phyloP scores from a whole-genome alignment of 306 rosid species.

The Acacia melanoxylon region DNA sequence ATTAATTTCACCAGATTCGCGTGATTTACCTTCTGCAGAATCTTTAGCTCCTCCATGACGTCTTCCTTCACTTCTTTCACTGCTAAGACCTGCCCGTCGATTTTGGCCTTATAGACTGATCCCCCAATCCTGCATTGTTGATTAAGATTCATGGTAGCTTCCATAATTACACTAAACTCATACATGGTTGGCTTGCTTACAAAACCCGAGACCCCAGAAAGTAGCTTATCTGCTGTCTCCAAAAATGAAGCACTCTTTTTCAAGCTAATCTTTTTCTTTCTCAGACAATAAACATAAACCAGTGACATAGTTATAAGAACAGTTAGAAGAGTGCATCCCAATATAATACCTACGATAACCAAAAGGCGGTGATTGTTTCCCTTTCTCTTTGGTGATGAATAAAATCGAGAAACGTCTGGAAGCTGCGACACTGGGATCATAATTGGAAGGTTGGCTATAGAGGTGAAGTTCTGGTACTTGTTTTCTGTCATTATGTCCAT shows the following conservation, averaged over 20 bases:
- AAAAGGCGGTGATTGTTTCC: slow-evolving; percentile 6
- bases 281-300: slow-evolving; percentile 32
- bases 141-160: slow-evolving; percentile 63
- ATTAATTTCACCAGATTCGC: slow-evolving; percentile 72
- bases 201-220: slow-evolving; percentile 71
- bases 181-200: slow-evolving; percentile 66
- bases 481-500: slow-evolving; percentile 48
- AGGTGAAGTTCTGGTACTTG: slow-evolving; percentile 31
- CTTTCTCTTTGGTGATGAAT: slow-evolving; percentile 22
- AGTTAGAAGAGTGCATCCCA: slow-evolving; percentile 43
- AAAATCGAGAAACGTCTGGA: slow-evolving; percentile 51
- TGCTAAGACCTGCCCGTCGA: slow-evolving; percentile 54
- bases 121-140: slow-evolving; percentile 60
- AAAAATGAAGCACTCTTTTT: slow-evolving; percentile 36
- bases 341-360: slow-evolving; percentile 39
- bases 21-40: slow-evolving; percentile 80
- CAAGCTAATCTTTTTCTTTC: slow-evolving; percentile 35
- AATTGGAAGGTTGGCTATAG: slow-evolving; percentile 49
- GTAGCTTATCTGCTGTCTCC: slow-evolving; percentile 54
- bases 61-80: slow-evolving; percentile 61
- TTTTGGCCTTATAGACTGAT: slow-evolving; percentile 67
- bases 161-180: slow-evolving; percentile 54
- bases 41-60: slow-evolving; percentile 64
- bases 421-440: slow-evolving; percentile 58
- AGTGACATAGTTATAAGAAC: slow-evolving; percentile 22